Conservation (phyloP, 2,329 filamentous ascomycete species). For the Verticillium zaregamsianum region DNA sequence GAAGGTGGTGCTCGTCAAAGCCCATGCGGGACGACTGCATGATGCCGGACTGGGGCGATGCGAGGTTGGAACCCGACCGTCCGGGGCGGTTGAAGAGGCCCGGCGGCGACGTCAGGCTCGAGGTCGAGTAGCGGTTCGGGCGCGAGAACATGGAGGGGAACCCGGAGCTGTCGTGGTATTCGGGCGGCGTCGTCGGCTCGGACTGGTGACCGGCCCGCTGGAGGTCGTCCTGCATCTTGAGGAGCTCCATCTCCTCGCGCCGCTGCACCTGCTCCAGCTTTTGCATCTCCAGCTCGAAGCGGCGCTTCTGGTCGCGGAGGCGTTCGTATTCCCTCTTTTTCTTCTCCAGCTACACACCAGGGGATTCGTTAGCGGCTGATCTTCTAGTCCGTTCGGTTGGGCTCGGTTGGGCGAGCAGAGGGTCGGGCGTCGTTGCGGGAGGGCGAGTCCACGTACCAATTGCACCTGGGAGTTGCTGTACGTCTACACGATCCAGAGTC, state of each 20-base stretch:
- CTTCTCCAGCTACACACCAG: conserved; percentile 70
- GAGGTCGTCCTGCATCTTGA: conserved; percentile 79
- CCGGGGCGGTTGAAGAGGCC: conserved; percentile 69
- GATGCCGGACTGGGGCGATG: conserved; percentile 68
- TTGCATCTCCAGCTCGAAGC: conserved; percentile 90
- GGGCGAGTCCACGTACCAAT: conserved; percentile 55
- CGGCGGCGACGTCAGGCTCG: conserved; percentile 78
- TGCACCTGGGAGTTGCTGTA: conserved; percentile 70
- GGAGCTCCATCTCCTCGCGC: conserved; percentile 77
- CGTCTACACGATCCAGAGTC: conserved; percentile 5
- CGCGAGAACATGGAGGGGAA: conserved; percentile 79
- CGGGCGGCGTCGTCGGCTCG: conserved; percentile 93
- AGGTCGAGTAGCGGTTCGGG: conserved; percentile 84
- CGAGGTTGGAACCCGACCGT: conserved; percentile 74
- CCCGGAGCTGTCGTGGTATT: conserved; percentile 73
- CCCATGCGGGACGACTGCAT: conserved; percentile 51
- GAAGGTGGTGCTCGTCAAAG: conserved; percentile 61
- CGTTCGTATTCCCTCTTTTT: conserved; percentile 91
- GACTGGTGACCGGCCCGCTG: conserved; percentile 72
- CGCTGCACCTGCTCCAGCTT: conserved; percentile 81
- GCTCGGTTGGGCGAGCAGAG: neutral
- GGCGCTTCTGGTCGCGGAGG: conserved; percentile 81
- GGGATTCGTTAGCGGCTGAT: neutral
- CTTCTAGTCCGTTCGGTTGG: neutral
- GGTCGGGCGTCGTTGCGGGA: no score